Conservation (phyloP, 345 rosid genomes). For the Balakata baccata region DNA sequence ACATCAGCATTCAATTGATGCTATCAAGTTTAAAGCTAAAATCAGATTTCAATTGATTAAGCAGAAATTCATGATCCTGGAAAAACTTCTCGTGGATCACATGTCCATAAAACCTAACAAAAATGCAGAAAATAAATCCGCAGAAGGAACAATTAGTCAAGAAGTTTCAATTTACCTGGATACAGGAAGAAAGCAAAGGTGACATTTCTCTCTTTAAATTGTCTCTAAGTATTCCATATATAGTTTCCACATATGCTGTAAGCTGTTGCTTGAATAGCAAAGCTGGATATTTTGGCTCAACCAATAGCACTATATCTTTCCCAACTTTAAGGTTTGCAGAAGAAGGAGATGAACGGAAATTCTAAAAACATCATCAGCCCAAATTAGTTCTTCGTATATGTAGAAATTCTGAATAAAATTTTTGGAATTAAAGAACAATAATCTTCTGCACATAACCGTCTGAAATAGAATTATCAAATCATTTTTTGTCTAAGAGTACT, state of each 20-base stretch:
- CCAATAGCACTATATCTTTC: conserved; percentile 51
- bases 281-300: conserved; percentile 96
- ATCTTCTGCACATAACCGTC: not conserved
- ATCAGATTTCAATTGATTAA: not conserved
- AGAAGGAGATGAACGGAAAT: conserved; percentile 90
- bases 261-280: conserved; percentile 93
- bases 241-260: conserved; percentile 92
- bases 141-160: not conserved
- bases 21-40: not conserved
- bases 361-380: conserved; percentile 37
- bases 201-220: conserved; percentile 85
- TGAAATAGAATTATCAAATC: not conserved
- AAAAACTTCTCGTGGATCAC: not conserved
- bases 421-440: conserved; percentile 11
- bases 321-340: conserved; percentile 64
- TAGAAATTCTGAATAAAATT: not conserved
- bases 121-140: not conserved
- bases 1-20: too few relatives aligned
- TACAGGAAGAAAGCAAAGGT: conserved; percentile 67
- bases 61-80: not conserved
- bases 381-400: not conserved
- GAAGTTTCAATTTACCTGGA: conserved; percentile 52
- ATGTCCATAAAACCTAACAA: not conserved
- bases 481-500: not conserved
- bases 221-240: conserved; percentile 89